phyloP scores from a whole-genome alignment of 805 yeast genomes.

The Schwanniomyces pseudopolymorphus region DNA sequence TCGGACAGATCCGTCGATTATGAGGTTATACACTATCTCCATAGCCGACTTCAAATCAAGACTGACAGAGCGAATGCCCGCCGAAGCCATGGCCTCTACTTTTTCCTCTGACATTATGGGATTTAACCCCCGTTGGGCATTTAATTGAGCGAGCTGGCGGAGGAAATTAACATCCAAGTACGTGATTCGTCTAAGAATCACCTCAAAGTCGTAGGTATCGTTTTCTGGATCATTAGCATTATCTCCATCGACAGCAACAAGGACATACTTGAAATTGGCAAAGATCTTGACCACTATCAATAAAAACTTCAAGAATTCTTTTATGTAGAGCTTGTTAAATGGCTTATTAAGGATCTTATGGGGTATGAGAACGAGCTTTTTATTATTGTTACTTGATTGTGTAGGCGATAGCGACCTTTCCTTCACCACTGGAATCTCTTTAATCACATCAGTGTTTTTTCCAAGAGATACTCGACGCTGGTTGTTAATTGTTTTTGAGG shows the following conservation, averaged over 20 bases:
- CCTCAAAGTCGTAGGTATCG: conserved; percentile 13
- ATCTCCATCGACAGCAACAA: not conserved
- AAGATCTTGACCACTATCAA: conserved; percentile 37
- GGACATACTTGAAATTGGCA: conserved; percentile 26
- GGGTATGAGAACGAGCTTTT: conserved; percentile 36
- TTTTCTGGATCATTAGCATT: conserved; percentile 6
- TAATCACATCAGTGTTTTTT: conserved; percentile 1
- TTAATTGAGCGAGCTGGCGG: not conserved
- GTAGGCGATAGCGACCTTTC: conserved; percentile 1
- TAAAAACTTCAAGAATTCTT: conserved; percentile 37
- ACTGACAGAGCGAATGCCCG: not conserved
- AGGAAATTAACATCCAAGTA: conserved; percentile 5
- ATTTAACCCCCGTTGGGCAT: not conserved
- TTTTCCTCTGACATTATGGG: not conserved
- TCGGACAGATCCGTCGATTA: conserved; percentile 14
- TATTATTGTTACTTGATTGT: conserved; percentile 5
- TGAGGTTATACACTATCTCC: conserved; percentile 30
- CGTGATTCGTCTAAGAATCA: conserved; percentile 7
- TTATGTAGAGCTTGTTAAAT: conserved; percentile 32
- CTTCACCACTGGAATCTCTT: conserved; percentile 2
- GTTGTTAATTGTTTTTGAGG: conserved; percentile 27
- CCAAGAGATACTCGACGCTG: conserved; percentile 19
- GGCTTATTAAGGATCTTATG: conserved; percentile 43
- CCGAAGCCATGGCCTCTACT: not conserved
- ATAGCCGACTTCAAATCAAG: conserved; percentile 25